phyloP scores from a whole-genome alignment of 148 eudicot species.

The Rhododendron griersonianum region DNA sequence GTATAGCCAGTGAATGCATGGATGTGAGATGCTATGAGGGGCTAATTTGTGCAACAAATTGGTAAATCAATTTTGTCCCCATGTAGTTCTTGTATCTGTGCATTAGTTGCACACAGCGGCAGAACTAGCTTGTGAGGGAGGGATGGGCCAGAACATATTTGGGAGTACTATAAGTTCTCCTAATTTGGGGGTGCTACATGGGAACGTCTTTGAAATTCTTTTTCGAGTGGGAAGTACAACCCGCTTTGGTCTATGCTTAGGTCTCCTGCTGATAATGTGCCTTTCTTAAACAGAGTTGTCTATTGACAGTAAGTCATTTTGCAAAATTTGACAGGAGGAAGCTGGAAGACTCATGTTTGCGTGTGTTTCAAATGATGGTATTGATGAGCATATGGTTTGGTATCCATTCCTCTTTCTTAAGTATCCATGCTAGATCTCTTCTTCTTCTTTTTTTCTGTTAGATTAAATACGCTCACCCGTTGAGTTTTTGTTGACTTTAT shows the following conservation, averaged over 20 bases:
- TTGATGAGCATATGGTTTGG: conserved; percentile 94
- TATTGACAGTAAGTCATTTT: background rate
- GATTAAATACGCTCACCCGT: background rate
- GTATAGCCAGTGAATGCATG: background rate
- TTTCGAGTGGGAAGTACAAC: background rate
- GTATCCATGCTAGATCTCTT: background rate
- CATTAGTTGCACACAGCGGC: background rate
- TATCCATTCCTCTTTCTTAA: conserved; percentile 37
- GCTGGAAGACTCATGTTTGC: conserved; percentile 66
- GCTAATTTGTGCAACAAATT: background rate
- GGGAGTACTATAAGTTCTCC: background rate
- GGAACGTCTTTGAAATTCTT: background rate
- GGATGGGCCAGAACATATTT: background rate
- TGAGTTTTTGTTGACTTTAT: background rate
- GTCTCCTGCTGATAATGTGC: background rate
- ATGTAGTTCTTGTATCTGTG: background rate
- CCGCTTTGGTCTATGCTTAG: background rate
- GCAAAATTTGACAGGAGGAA: conserved; percentile 60
- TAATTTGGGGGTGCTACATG: background rate
- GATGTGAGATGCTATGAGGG: background rate
- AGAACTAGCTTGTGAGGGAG: background rate
- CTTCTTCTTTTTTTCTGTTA: background rate
- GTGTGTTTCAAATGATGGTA: conserved; percentile 74
- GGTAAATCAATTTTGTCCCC: background rate
- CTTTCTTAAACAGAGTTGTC: background rate